phyloP scores from a whole-genome alignment of 2,329 filamentous ascomycete species.

The Hymenoscyphus albidus region DNA sequence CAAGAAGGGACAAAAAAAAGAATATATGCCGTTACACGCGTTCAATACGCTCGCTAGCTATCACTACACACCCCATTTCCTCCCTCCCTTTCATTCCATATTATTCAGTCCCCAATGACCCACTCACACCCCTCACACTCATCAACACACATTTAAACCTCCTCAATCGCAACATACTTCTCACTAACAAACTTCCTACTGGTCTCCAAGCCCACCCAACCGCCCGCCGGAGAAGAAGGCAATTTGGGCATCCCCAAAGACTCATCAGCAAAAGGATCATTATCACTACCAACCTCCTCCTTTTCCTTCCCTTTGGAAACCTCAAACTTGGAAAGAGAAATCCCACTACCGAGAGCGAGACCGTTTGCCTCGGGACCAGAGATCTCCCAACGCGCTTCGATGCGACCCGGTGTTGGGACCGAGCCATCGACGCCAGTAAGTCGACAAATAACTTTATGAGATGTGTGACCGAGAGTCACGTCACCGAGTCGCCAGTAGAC shows the following conservation, averaged over 20 bases:
- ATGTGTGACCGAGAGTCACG: conserved; percentile 59
- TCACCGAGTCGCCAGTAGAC: conserved; percentile 81
- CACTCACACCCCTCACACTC: too few species aligned
- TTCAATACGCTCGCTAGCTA: too few species aligned
- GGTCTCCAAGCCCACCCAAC: conserved; percentile 65
- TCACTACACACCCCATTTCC: too few species aligned
- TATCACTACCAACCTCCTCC: conserved; percentile 38
- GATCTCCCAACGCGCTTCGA: conserved; percentile 82
- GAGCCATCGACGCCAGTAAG: conserved; percentile 69
- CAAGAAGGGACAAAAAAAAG: too few species aligned
- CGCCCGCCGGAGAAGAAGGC: conserved; percentile 33
- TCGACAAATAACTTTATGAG: conserved; percentile 76
- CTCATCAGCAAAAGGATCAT: conserved; percentile 66
- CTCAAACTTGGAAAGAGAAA: conserved; percentile 59
- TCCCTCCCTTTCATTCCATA: too few species aligned
- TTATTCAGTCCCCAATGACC: too few species aligned
- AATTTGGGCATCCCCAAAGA: conserved; percentile 21
- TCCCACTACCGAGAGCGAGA: conserved; percentile 51
- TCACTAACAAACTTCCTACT: conserved; percentile 68
- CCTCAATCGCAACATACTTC: conserved; percentile 57
- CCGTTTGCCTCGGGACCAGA: conserved; percentile 32
- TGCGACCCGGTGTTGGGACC: conserved; percentile 66
- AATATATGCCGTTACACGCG: too few species aligned
- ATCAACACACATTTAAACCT: too few species aligned
- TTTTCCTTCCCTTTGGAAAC: conserved; percentile 47